Base-by-base conservation (phyloP, 2,329 filamentous ascomycete genomes). In the Didymella sp. region DNA sequence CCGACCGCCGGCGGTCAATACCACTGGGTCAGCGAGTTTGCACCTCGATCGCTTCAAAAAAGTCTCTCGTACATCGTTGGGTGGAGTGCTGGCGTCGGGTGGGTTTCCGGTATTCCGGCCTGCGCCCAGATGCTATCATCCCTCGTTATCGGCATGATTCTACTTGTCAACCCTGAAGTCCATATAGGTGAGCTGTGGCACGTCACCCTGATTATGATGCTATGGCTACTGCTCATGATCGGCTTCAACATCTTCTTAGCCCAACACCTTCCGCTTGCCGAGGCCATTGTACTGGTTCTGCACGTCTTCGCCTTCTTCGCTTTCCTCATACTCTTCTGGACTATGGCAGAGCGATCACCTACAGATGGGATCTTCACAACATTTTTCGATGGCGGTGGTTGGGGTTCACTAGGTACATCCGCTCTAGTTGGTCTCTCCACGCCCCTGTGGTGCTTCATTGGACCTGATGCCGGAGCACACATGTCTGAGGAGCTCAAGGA, bases 231-330 rank as follows among this genome's bases (percentile, higher is more conserved):
- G 4, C 59, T 77, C 4, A 64, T 63, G 61, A 40, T 61, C 19
- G 56, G 66, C 7, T 73, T 80, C 56, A 83, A 83, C 64, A 77
- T 76, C 9, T 69, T 80, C 27, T 68, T 77, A 6, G 77, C 77
- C 1, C 73, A 72, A 13, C 59, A 77, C 4, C 68, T 83, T 2
- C 81, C 80, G 1, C 63, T 75, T 6, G 67, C 81, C 37, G 81
- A 84, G 62, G 76, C 76, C 27, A 60, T 79, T 12, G 72, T 80
- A 13, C 66, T 82, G 8, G 70, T 80, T 17, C 52, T 84, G 7
- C 81, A 84, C 55, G 69, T 83, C 22, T 64, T 79, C 19, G 81
- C 80, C 3, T 80, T 83, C 60, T 79, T 84, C 60, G 79, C 76
- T 1, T 77, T 82, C 54, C 60, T 84, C 9, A 76, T 82, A 6